A percentile compares a stretch with the other conserved stretches of the same genome.
Conservation (phyloP, 2,329 filamentous ascomycete species). For the Pestalotiopsis sp. region DNA sequence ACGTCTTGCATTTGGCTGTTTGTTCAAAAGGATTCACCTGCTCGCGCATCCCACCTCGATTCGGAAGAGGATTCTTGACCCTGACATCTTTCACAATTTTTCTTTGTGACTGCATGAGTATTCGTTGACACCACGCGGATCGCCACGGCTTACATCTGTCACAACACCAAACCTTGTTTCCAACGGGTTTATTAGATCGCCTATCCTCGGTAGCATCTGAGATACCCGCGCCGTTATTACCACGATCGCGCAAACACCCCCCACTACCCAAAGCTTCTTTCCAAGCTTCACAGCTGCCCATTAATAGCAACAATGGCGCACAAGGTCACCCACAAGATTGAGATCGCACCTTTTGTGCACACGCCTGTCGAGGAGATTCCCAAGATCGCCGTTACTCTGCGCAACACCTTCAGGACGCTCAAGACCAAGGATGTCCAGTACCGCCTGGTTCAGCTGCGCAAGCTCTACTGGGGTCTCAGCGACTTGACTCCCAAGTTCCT, state of each 20-base stretch:
- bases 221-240: too few species aligned
- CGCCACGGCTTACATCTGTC: too few species aligned
- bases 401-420: constrained; percentile 74
- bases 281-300: background rate
- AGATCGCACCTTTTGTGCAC: constrained; percentile 54
- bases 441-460: constrained; percentile 83
- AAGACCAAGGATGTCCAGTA: constrained; percentile 84
- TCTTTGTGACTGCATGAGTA: background rate
- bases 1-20: background rate
- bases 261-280: too few species aligned
- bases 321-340: constrained; percentile 44
- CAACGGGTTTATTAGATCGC: too few species aligned
- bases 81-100: background rate
- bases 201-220: too few species aligned
- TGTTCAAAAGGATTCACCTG: background rate
- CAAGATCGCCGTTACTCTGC: constrained; percentile 60
- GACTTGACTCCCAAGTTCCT: constrained; percentile 76
- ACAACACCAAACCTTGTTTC: too few species aligned
- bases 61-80: background rate
- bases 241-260: too few species aligned
- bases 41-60: background rate
- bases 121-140: too few species aligned
- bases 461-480: constrained; percentile 90
- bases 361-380: constrained; percentile 72
- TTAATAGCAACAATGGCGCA: constrained; percentile 38